Evolutionary conservation across 2,329 filamentous ascomycete species (phyloP).

Genomic region (Aspergillus phoenicis): DNA sequence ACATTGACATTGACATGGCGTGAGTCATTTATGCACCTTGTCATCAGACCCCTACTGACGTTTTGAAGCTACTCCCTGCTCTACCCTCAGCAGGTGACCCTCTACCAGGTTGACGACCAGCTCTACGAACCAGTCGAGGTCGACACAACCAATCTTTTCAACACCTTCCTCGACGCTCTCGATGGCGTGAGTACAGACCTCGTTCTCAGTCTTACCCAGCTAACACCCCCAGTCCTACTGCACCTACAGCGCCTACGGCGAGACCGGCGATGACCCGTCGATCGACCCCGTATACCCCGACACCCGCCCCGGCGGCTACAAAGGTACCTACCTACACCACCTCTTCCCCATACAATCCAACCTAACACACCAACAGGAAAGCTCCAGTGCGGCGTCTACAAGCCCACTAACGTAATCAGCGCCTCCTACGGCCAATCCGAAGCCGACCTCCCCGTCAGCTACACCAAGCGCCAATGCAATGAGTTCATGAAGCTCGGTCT

Average conservation of each 20-base stretch:
- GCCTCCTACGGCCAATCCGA: conserved; percentile 62
- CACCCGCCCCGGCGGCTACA: conserved; percentile 52
- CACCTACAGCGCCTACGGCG: conserved; percentile 53
- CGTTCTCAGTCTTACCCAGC: not conserved
- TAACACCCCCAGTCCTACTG: conserved; percentile 49
- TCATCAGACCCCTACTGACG: not conserved
- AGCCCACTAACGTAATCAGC: conserved; percentile 59
- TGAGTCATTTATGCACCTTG: conserved; percentile 30
- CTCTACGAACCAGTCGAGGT: conserved; percentile 42
- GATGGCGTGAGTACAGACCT: conserved; percentile 42
- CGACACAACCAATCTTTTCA: conserved; percentile 39
- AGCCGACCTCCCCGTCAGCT: conserved; percentile 55
- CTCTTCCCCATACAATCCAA: not conserved
- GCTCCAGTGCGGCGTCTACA: conserved; percentile 53
- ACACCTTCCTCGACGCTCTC: conserved; percentile 56
- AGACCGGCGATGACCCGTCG: conserved; percentile 51
- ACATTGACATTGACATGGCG: conserved; percentile 59
- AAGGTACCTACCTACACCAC: conserved; percentile 35
- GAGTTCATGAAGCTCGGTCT: conserved; percentile 56
- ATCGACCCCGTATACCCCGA: conserved; percentile 58
- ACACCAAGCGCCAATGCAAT: conserved; percentile 54
- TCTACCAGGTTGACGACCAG: conserved; percentile 56
- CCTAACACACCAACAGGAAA: not conserved
- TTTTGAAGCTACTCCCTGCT: conserved; percentile 43
- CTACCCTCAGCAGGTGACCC: conserved; percentile 54